Evolutionary conservation across 2,329 filamentous ascomycete genomes (phyloP).

Genomic region (Akanthomyces lecanii): DNA sequence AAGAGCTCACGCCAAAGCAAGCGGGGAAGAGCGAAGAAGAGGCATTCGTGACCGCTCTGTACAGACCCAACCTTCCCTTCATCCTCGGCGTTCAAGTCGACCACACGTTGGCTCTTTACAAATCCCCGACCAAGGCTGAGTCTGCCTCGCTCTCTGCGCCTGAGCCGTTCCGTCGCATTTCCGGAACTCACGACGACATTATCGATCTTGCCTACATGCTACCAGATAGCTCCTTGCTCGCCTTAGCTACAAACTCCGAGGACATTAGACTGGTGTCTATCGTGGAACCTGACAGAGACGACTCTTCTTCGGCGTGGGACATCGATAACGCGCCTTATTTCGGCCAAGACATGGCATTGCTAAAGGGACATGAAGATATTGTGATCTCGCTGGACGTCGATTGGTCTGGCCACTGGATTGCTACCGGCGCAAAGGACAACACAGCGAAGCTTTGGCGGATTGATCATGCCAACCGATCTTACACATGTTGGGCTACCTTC

Average conservation of each 20-base stretch:
- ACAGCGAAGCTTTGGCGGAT: conserved; percentile 87
- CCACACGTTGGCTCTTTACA: conserved; percentile 78
- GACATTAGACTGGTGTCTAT: conserved; percentile 85
- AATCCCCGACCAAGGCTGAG: conserved; percentile 38
- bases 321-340: conserved; percentile 57
- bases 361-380: conserved; percentile 92
- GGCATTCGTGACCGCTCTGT: conserved; percentile 68
- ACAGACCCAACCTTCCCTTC: conserved; percentile 60
- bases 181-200: conserved; percentile 95
- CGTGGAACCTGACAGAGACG: conserved; percentile 32
- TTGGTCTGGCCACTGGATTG: conserved; percentile 96
- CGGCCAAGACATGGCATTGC: conserved; percentile 78
- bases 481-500: conserved; percentile 74
- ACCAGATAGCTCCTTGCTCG: conserved; percentile 73
- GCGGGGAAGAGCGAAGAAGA: conserved; percentile 55
- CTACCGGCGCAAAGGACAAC: conserved; percentile 95
- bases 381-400: conserved; percentile 92
- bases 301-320: conserved; percentile 22
- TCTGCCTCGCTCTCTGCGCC: conserved; percentile 34
- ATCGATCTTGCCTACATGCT: conserved; percentile 90
- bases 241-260: conserved; percentile 91
- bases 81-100: conserved; percentile 83
- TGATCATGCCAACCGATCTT: conserved; percentile 70
- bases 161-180: conserved; percentile 70
- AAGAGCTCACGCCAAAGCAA: conserved; percentile 76